A percentile compares a stretch with the other conserved stretches of the same genome.
These are phyloP conservation scores for Suillus americanus DNA, from an alignment of 768 basidiomycete genomes.

Conservation along the genomic window DNA sequence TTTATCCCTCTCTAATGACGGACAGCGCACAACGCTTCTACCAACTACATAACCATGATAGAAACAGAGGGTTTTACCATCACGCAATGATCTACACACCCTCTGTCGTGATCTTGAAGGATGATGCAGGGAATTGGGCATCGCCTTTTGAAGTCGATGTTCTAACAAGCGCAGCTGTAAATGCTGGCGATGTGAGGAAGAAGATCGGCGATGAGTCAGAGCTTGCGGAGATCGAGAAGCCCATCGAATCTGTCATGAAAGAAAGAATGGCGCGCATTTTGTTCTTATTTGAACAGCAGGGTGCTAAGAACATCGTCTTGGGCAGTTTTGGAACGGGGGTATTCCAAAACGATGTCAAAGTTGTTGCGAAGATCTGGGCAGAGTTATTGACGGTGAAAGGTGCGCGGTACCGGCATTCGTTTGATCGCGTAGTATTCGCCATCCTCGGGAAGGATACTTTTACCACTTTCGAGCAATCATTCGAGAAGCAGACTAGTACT, in stretches of 20 bases:
- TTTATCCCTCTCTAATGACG: slow-evolving; percentile 63
- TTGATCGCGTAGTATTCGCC: slow-evolving; percentile 67
- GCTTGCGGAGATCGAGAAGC: slow-evolving; percentile 23
- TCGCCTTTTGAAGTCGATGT: slow-evolving; percentile 63
- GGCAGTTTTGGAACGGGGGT: slow-evolving; percentile 82
- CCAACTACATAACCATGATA: slow-evolving; percentile 48
- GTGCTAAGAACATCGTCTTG: slow-evolving; percentile 58
- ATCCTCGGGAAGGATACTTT: slow-evolving; percentile 55
- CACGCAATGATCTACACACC: slow-evolving; percentile 80
- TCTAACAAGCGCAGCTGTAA: slow-evolving; percentile 73
- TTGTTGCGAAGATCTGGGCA: slow-evolving; percentile 64
- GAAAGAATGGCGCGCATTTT: slow-evolving; percentile 73
- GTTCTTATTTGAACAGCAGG: slow-evolving; percentile 61
- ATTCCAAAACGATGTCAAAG: slow-evolving; percentile 61
- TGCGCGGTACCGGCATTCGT: slow-evolving; percentile 56
- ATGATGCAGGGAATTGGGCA: slow-evolving; percentile 57
- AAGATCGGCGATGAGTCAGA: slow-evolving; percentile 14
- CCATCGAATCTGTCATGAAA: slow-evolving; percentile 58
- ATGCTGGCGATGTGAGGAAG: slow-evolving; percentile 53
- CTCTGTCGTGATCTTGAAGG: slow-evolving; percentile 56
- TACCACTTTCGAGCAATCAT: slow-evolving; percentile 38
- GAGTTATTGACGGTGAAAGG: slow-evolving; percentile 50
- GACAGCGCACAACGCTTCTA: slow-evolving; percentile 61
- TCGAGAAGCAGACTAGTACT: slow-evolving; percentile 21
- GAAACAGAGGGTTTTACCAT: slow-evolving; percentile 62